These are phyloP conservation scores for Arthroderma sp. DNA, from an alignment of 2,329 filamentous ascomycete species.

Conservation along the genomic window DNA sequence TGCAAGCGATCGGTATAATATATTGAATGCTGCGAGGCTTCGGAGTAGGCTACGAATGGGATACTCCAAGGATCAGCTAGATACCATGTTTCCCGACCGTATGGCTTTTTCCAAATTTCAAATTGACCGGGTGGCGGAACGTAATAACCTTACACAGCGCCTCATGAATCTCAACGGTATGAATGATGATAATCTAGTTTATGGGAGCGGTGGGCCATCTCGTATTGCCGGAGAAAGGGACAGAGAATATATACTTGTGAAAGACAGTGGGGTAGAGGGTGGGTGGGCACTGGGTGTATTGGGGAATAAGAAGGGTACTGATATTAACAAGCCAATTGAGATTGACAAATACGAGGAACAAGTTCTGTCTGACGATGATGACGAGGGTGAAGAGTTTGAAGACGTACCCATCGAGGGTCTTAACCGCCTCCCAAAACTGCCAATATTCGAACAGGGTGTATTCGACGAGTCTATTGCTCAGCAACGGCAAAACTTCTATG, in stretches of 20 bases:
- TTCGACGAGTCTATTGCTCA: slow-evolving; percentile 28
- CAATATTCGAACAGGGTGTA: slow-evolving; percentile 28
- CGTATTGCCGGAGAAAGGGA: slow-evolving; percentile 60
- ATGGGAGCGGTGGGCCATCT: slow-evolving; percentile 46
- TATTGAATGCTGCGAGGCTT: slow-evolving; percentile 82
- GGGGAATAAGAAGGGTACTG: slow-evolving; percentile 65
- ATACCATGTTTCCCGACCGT: slow-evolving; percentile 90
- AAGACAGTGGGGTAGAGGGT: slow-evolving; percentile 87
- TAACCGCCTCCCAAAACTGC: slow-evolving; percentile 63
- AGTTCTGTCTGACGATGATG: slow-evolving; percentile 49
- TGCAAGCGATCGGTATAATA: slow-evolving; percentile 86
- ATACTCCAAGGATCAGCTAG: slow-evolving; percentile 87
- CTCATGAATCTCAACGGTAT: slow-evolving; percentile 92
- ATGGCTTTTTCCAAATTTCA: slow-evolving; percentile 97
- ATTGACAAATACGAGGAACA: slow-evolving; percentile 54
- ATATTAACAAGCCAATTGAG: slow-evolving; percentile 80
- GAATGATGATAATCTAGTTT: slow-evolving; percentile 61
- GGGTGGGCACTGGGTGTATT: slow-evolving; percentile 95
- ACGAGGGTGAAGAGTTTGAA: slow-evolving; percentile 73
- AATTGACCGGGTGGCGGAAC: slow-evolving; percentile 82
- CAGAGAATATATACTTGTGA: slow-evolving; percentile 89
- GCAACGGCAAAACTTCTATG: slow-evolving; percentile 38
- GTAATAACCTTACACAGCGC: slow-evolving; percentile 87
- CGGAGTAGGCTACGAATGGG: slow-evolving; percentile 88
- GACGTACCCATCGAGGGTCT: slow-evolving; percentile 85